Base-by-base conservation (phyloP, 1,139 yeast species). In the Keqinozyma sinolaborantium region DNA sequence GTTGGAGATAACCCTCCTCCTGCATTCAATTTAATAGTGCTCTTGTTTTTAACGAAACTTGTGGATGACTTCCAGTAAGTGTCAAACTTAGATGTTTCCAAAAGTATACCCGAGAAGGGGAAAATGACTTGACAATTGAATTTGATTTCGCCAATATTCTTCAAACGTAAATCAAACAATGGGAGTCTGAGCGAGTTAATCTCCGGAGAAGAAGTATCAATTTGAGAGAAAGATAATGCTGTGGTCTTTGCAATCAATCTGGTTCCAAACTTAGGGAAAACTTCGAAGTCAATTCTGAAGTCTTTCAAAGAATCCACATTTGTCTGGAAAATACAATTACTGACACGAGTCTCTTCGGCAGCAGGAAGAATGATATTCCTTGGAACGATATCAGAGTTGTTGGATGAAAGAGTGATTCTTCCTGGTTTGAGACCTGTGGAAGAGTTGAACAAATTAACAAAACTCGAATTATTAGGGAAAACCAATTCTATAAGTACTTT, bases 61-160 rank as follows among this genome's bases (percentile, higher is more conserved):
- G 74, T 75, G 0, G 95, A 84, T 1, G 95, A 81, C 58, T 90
- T 92, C 98, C 98, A 92, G 58, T 92, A 92, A 0, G 97, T 90
- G 50, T 90, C 97, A 52, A 86, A 90, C 60, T 88, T 86, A 4
- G 95, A 81, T 26, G 95, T 85, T 55, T 90, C 97, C 34, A 92
- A 64, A 7, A 95, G 82, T 10, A 70, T 71, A 4, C 97, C 97
- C 4, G 83, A 71, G 56, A 83, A 92, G n/a, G 98, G 97, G 53
- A 80, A 79, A 34, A 92, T 86, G 5, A 92, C 77, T 47, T 87
- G 94, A 59, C 80, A 88, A 39, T 78, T 77, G 57, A 90, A 83
- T 23, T 72, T 73, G 25, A 92, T 60, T 38, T 82, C 85, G 10
- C 98, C 98, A 36, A 90, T 82, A 34, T 84, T 80, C 47, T 85